These are phyloP conservation scores for Pythium phragmiticola DNA, from an alignment of 352 stramenopile genomes.

Conservation along the genomic window DNA sequence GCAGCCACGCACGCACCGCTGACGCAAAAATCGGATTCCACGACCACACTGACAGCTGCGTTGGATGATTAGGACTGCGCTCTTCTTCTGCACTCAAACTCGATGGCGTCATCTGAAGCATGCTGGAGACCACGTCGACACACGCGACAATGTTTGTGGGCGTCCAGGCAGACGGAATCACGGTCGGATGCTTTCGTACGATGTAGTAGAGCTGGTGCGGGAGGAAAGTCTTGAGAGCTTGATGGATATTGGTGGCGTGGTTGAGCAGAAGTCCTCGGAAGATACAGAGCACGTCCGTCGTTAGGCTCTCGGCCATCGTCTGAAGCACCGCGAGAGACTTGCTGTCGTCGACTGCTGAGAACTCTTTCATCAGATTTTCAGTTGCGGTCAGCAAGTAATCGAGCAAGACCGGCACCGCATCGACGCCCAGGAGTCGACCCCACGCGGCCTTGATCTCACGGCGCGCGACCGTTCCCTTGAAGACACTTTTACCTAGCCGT, in stretches of 20 bases:
- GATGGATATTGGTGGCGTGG: slow-evolving; percentile 20
- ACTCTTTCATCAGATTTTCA: slow-evolving; percentile 24
- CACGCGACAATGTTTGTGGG: slow-evolving; percentile 62
- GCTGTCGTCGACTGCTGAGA: not conserved
- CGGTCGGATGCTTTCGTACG: slow-evolving; percentile 41
- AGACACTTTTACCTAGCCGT: slow-evolving; percentile 52
- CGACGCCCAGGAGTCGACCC: slow-evolving; percentile 55
- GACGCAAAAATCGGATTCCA: slow-evolving; percentile 75
- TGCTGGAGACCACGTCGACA: slow-evolving; percentile 62
- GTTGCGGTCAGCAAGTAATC: slow-evolving; percentile 51
- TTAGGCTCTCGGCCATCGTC: slow-evolving; percentile 1
- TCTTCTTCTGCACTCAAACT: slow-evolving; percentile 6
- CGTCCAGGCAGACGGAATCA: slow-evolving; percentile 51
- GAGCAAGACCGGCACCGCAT: slow-evolving; percentile 50
- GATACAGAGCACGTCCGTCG: slow-evolving; percentile 69
- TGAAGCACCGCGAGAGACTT: not conserved
- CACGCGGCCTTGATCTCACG: slow-evolving; percentile 47
- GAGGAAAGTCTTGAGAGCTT: slow-evolving; percentile 46
- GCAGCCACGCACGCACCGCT: slow-evolving; percentile 56
- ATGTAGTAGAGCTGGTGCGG: slow-evolving; percentile 70
- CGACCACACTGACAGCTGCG: slow-evolving; percentile 65
- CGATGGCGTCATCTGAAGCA: slow-evolving; percentile 48
- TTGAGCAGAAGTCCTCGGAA: slow-evolving; percentile 62
- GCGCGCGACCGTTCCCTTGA: slow-evolving; percentile 33
- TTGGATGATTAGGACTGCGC: slow-evolving; percentile 44